phyloP scores from a whole-genome alignment of 2,329 filamentous ascomycete species.

The Keithomyces neogunnii region DNA sequence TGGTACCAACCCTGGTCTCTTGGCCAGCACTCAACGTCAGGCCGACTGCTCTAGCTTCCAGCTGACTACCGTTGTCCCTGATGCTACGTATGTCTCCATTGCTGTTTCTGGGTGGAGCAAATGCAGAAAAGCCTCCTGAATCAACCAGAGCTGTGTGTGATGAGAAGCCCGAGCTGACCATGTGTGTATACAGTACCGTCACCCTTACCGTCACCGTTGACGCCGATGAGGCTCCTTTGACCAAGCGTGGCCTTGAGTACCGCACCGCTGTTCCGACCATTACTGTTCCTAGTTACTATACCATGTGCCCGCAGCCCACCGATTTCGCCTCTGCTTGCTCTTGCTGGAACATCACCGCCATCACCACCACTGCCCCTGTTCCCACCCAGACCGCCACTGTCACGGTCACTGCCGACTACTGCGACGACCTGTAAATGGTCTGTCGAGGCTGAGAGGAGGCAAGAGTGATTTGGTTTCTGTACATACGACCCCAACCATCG shows the following conservation, averaged over 20 bases:
- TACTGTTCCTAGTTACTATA: slow-evolving; percentile 32
- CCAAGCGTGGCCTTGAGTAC: slow-evolving; percentile 20
- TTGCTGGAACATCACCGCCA: slow-evolving; percentile 35
- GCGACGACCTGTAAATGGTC: slow-evolving; percentile 25
- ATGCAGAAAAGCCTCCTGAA: neutral
- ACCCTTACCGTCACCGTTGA: slow-evolving; percentile 32
- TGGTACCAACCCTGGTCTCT: no score
- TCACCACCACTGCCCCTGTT: slow-evolving; percentile 26
- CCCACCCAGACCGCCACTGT: slow-evolving; percentile 32
- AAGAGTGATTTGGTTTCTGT: neutral
- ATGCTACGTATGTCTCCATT: slow-evolving; percentile 25
- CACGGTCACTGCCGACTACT: slow-evolving; percentile 32
- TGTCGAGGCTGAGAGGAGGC: neutral
- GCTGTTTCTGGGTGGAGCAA: no score
- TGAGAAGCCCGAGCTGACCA: neutral
- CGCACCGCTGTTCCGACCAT: slow-evolving; percentile 24
- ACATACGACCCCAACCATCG: neutral
- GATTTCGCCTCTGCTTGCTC: slow-evolving; percentile 34
- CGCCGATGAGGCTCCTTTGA: slow-evolving; percentile 16
- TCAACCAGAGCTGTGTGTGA: neutral
- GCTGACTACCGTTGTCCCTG: slow-evolving; percentile 29
- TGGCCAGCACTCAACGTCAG: slow-evolving; percentile 25
- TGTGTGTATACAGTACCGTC: slow-evolving; percentile 16
- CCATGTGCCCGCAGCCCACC: slow-evolving; percentile 22
- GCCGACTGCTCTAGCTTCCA: slow-evolving; percentile 33